Percentiles rank a stretch among this genome's conserved stretches.
Conservation (phyloP, 2,329 filamentous ascomycete species). For the Pestalotiopsis sp. region DNA sequence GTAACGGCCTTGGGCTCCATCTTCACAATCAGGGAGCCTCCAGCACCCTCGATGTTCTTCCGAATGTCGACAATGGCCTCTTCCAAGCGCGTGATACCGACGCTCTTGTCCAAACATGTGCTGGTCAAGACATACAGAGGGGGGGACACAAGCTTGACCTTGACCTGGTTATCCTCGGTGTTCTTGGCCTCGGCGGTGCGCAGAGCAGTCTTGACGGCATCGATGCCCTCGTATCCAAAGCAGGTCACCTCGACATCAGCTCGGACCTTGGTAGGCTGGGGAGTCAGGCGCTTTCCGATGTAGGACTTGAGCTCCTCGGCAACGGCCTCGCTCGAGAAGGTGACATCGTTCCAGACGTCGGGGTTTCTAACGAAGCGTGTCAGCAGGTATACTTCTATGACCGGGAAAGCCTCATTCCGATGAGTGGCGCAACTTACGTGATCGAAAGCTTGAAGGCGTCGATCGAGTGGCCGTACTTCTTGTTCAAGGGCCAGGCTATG, state of each 20-base stretch:
- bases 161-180: slow-evolving; percentile 90
- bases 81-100: slow-evolving; percentile 82
- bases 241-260: slow-evolving; percentile 96
- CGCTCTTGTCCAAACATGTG: slow-evolving; percentile 89
- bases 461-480: slow-evolving; percentile 93
- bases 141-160: slow-evolving; percentile 97
- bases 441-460: slow-evolving; percentile 99
- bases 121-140: slow-evolving; percentile 95
- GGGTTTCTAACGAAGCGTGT: slow-evolving; percentile 65
- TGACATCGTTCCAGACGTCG: slow-evolving; percentile 91
- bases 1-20: slow-evolving; percentile 99
- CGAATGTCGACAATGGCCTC: slow-evolving; percentile 88
- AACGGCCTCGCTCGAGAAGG: slow-evolving; percentile 82
- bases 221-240: slow-evolving; percentile 96
- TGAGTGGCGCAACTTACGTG: slow-evolving; percentile 61
- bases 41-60: slow-evolving; percentile 73
- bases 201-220: slow-evolving; percentile 92
- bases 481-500: slow-evolving; percentile 96
- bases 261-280: slow-evolving; percentile 97
- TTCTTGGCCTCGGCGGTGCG: slow-evolving; percentile 90
- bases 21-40: slow-evolving; percentile 84
- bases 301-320: slow-evolving; percentile 90
- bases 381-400: background rate
- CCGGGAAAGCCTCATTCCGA: background rate
- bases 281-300: slow-evolving; percentile 95